phyloP scores from a whole-genome alignment of 306 rosid genomes.

The Quercus engelmannii region DNA sequence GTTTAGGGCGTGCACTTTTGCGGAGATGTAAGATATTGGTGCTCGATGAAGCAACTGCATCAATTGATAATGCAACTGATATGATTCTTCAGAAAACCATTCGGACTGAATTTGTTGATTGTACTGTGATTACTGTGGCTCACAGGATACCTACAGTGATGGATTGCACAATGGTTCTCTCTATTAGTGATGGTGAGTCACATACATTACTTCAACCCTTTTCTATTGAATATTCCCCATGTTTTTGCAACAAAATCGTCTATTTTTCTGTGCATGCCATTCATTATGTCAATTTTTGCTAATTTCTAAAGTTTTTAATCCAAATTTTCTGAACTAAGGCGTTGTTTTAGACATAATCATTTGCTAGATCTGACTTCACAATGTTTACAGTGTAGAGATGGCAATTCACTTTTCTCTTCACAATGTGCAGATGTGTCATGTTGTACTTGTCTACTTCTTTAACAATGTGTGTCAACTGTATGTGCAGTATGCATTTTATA shows the following conservation, averaged over 20 bases:
- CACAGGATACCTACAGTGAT: constrained; percentile 94
- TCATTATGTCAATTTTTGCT: too few species aligned
- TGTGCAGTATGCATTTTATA: background rate
- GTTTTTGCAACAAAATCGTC: background rate
- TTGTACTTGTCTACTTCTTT: too few species aligned
- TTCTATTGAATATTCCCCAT: background rate
- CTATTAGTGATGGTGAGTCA: constrained; percentile 84
- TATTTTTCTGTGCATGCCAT: background rate
- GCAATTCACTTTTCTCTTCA: too few species aligned
- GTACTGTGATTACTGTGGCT: constrained; percentile 83
- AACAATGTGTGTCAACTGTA: background rate
- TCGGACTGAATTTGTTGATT: constrained; percentile 59
- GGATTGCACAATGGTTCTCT: constrained; percentile 91
- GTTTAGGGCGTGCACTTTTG: constrained; percentile 73
- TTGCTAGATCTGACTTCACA: too few species aligned
- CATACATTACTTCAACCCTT: constrained; percentile 10
- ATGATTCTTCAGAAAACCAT: constrained; percentile 72
- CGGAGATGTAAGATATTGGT: constrained; percentile 64
- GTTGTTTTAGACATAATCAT: too few species aligned
- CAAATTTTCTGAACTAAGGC: too few species aligned
- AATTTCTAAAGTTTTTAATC: too few species aligned
- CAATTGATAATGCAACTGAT: constrained; percentile 71
- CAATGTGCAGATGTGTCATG: too few species aligned
- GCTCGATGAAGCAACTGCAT: constrained; percentile 85
- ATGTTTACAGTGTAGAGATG: too few species aligned